phyloP scores from a whole-genome alignment of 139 green algal genomes.

The Tetradesmus lagerheimii region DNA sequence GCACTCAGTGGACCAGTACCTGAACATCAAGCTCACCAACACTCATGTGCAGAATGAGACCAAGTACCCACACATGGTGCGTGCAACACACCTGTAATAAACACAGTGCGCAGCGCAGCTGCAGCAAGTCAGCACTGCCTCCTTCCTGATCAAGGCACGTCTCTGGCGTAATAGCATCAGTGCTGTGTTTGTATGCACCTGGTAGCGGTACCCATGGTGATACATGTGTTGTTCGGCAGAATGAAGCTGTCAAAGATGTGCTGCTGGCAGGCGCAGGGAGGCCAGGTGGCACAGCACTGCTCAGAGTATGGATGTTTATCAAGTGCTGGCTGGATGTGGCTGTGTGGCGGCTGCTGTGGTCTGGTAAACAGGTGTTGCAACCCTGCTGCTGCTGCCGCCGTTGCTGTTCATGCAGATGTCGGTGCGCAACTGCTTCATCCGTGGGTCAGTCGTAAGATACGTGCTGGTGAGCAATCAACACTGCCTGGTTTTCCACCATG shows the following conservation, averaged over 20 bases:
- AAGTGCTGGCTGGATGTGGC: background rate
- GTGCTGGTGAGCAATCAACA: slow-evolving; percentile 72
- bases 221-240: background rate
- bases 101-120: background rate
- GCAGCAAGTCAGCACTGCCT: too few species aligned
- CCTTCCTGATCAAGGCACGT: too few species aligned
- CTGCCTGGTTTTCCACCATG: background rate
- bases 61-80: slow-evolving; percentile 97
- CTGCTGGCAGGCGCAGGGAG: background rate
- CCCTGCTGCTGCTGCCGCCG: background rate
- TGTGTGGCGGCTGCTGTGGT: background rate
- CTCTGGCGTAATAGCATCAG: background rate
- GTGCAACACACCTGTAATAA: background rate
- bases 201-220: background rate
- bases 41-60: slow-evolving; percentile 88
- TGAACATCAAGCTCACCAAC: slow-evolving; percentile 99
- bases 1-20: slow-evolving; percentile 99
- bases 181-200: background rate
- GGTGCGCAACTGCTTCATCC: slow-evolving; percentile 98
- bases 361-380: background rate
- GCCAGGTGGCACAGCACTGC: background rate
- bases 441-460: slow-evolving; percentile 97
- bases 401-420: slow-evolving; percentile 76
- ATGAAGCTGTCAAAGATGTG: too few species aligned
- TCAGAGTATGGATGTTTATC: background rate